These are phyloP conservation scores for Suillus americanus DNA, from an alignment of 768 basidiomycete species.

Conservation along the genomic window DNA sequence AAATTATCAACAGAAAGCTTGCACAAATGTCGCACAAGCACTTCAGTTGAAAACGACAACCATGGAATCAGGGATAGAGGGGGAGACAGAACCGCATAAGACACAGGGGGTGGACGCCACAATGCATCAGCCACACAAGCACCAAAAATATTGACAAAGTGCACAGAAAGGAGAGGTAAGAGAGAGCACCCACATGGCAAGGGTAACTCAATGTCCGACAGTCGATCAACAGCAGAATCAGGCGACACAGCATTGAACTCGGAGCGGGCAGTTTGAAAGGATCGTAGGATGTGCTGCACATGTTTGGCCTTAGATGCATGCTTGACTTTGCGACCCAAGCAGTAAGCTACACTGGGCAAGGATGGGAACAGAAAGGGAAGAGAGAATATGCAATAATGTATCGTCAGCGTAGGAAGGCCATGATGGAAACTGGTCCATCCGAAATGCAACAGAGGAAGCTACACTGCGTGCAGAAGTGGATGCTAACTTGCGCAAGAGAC, in stretches of 20 bases:
- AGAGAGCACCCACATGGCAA: too few species aligned
- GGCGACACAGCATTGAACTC: too few species aligned
- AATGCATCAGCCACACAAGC: background rate
- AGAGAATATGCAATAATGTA: too few species aligned
- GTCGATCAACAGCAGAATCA: too few species aligned
- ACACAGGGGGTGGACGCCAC: background rate
- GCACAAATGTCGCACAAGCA: background rate
- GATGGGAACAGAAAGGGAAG: too few species aligned
- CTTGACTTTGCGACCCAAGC: too few species aligned
- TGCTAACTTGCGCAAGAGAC: background rate
- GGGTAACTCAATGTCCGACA: too few species aligned
- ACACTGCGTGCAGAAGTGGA: background rate
- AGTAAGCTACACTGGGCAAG: too few species aligned
- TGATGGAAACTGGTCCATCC: background rate
- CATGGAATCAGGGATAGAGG: background rate
- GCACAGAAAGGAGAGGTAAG: too few species aligned
- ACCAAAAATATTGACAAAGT: background rate
- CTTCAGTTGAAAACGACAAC: background rate
- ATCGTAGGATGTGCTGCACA: too few species aligned
- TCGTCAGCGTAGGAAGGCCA: background rate
- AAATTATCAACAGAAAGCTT: background rate
- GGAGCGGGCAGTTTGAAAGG: too few species aligned
- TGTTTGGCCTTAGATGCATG: too few species aligned
- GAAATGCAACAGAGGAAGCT: background rate
- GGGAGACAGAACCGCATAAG: background rate